Conservation (phyloP, 2,329 filamentous ascomycete species). For the Aspergillus floridensis region DNA sequence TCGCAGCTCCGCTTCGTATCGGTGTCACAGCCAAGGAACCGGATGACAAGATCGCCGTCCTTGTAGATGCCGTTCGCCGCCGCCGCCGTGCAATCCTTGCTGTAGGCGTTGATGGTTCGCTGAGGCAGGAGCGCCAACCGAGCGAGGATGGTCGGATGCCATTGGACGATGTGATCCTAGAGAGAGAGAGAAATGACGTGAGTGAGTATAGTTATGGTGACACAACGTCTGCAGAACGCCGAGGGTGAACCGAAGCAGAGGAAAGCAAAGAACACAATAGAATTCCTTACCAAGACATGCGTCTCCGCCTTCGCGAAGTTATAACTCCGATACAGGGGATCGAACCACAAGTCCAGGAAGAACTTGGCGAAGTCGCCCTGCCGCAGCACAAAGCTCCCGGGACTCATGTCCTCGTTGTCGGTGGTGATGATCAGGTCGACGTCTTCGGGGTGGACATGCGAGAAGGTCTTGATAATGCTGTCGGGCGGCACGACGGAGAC, state of each 20-base stretch:
- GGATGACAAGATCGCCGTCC: conserved; percentile 80
- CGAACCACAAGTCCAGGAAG: conserved; percentile 93
- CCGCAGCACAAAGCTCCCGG: conserved; percentile 74
- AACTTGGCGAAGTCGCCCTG: conserved; percentile 90
- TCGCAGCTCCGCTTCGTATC: conserved; percentile 61
- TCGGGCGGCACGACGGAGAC: conserved; percentile 87
- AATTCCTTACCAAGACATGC: conserved; percentile 73
- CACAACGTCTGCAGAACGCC: not conserved
- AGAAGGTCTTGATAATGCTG: conserved; percentile 93
- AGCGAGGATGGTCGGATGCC: conserved; percentile 93
- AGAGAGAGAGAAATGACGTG: conserved; percentile 21
- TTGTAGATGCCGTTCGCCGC: conserved; percentile 63
- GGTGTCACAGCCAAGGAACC: conserved; percentile 70
- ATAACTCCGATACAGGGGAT: conserved; percentile 88
- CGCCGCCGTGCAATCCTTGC: conserved; percentile 41
- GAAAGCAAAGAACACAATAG: not conserved
- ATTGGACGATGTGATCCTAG: conserved; percentile 85
- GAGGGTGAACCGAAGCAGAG: not conserved
- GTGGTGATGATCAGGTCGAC: conserved; percentile 82
- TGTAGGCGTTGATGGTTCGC: conserved; percentile 77
- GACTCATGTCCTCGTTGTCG: conserved; percentile 74
- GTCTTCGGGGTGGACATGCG: conserved; percentile 71
- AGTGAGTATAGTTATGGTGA: conserved; percentile 18
- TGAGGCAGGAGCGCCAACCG: conserved; percentile 90
- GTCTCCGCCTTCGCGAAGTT: conserved; percentile 94